Conservation (phyloP, 2,329 filamentous ascomycete genomes). For the Aspergillus sp. region DNA sequence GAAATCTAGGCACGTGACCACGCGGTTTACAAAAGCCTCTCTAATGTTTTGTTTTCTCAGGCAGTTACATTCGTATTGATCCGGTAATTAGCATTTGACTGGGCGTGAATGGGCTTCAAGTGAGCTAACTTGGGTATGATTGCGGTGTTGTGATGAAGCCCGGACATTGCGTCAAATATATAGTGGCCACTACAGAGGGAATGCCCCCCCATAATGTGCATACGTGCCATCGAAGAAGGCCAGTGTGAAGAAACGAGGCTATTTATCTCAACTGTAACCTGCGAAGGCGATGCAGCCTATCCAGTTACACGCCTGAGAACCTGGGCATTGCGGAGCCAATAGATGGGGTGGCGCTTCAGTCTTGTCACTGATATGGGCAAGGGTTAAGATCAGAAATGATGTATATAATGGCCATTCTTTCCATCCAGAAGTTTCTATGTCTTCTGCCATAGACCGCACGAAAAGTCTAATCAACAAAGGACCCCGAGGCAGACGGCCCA, state of each 20-base stretch:
- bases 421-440: constrained; percentile 3
- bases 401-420: constrained; percentile 9
- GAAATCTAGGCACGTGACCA: background rate
- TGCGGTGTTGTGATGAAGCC: background rate
- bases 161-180: background rate
- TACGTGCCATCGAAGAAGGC: too few species aligned
- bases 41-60: background rate
- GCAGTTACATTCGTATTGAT: background rate
- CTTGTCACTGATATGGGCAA: background rate
- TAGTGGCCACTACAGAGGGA: background rate
- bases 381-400: background rate
- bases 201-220: too few species aligned
- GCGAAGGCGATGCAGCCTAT: background rate
- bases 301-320: background rate
- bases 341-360: background rate
- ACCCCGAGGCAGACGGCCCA: background rate
- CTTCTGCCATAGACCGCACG: constrained; percentile 2
- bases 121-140: background rate
- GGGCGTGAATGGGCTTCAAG: background rate
- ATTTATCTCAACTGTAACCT: background rate
- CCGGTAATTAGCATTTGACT: background rate
- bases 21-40: background rate
- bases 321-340: background rate
- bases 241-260: background rate
- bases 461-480: constrained; percentile 1